Percentiles rank a stretch among this genome's conserved stretches.
phyloP scores from a whole-genome alignment of 352 stramenopile species.

The Salisapilia sapeloensis region DNA sequence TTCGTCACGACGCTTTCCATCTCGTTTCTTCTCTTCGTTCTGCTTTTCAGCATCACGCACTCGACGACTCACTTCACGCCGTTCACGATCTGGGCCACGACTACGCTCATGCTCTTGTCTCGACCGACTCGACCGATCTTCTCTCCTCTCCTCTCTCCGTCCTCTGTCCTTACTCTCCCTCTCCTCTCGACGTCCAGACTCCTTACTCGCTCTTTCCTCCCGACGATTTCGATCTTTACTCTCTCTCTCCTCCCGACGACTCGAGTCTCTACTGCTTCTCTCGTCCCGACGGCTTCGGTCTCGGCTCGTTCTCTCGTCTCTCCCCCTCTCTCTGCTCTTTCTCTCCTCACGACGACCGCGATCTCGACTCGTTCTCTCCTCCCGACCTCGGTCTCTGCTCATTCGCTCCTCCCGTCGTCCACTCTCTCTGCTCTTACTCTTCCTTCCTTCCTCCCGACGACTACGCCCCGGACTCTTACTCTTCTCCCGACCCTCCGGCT shows the following conservation, averaged over 20 bases:
- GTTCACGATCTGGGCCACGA: slow-evolving; percentile 6
- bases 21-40: not conserved
- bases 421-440: slow-evolving; percentile 9
- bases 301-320: not conserved
- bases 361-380: slow-evolving; percentile 9
- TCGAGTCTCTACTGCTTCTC: not conserved
- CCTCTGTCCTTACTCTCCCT: slow-evolving; percentile 6
- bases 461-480: slow-evolving; percentile 4
- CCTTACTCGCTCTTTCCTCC: slow-evolving; percentile 9
- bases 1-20: slow-evolving; percentile 1
- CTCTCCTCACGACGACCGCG: slow-evolving; percentile 12
- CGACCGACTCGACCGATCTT: slow-evolving; percentile 7
- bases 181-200: slow-evolving; percentile 12
- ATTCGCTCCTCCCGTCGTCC: slow-evolving; percentile 14
- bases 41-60: too few species aligned
- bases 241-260: not conserved
- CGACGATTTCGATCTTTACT: slow-evolving; percentile 2
- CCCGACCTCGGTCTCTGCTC: slow-evolving; percentile 6
- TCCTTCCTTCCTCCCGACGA: slow-evolving; percentile 3
- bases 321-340: slow-evolving; percentile 7
- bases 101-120: slow-evolving; percentile 7
- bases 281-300: not conserved
- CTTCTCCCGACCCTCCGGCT: slow-evolving; percentile 1
- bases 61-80: not conserved
- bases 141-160: slow-evolving; percentile 4